Evolutionary conservation across 2,329 filamentous ascomycete genomes (phyloP).

Genomic region (Aspergillus sp.): DNA sequence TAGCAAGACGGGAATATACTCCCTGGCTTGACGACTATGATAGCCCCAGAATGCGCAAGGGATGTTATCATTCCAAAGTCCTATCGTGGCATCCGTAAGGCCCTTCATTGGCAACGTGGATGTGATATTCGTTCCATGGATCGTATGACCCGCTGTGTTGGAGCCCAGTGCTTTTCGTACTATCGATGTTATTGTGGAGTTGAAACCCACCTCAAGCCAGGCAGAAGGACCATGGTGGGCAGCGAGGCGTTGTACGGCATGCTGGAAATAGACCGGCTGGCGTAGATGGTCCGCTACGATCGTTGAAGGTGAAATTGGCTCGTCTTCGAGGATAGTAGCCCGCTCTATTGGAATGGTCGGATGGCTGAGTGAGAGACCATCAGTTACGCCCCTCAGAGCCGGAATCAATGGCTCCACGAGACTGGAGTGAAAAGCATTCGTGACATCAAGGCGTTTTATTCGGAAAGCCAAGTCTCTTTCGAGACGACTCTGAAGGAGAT

Average conservation of each 20-base stretch:
- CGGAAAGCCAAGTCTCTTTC: constrained; percentile 17
- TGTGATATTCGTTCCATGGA: constrained; percentile 20
- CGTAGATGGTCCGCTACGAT: constrained; percentile 25
- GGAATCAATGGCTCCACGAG: constrained; percentile 40
- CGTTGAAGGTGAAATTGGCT: neutral
- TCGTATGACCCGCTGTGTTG: constrained; percentile 8
- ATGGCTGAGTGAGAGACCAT: constrained; percentile 29
- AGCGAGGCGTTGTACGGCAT: constrained; percentile 6
- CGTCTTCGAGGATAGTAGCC: constrained; percentile 13
- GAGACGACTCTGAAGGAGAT: constrained; percentile 13
- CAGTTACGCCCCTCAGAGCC: constrained; percentile 27
- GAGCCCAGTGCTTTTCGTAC: constrained; percentile 26
- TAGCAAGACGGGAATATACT: constrained; percentile 30
- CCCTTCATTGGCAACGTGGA: constrained; percentile 3
- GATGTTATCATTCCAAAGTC: constrained; percentile 44
- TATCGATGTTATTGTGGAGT: constrained; percentile 36
- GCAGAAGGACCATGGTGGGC: constrained; percentile 36
- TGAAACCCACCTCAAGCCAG: constrained; percentile 22
- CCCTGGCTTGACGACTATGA: constrained; percentile 26
- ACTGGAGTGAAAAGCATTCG: constrained; percentile 50
- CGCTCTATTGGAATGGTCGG: constrained; percentile 30
- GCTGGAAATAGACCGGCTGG: constrained; percentile 3
- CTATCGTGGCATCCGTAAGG: constrained; percentile 29
- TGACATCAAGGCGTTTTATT: constrained; percentile 44
- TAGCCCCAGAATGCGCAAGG: constrained; percentile 41